These are phyloP conservation scores for Rhizodiscina lignyota DNA, from an alignment of 495 filamentous ascomycete species.

Conservation along the genomic window DNA sequence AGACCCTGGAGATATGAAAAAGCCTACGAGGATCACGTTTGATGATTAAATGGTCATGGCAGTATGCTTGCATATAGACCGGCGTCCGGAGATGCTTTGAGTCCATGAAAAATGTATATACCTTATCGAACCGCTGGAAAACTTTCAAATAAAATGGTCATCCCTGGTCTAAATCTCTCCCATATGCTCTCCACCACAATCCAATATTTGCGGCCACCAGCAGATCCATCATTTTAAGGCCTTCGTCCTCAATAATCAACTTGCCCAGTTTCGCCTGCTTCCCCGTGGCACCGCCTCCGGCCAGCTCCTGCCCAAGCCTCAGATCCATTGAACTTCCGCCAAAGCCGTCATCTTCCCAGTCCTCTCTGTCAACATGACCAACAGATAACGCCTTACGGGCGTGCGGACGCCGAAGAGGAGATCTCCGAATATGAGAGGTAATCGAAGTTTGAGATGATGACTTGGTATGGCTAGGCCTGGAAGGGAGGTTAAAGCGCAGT, in stretches of 20 bases:
- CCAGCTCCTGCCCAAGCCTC: slow-evolving; percentile 55
- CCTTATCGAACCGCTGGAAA: too few species aligned
- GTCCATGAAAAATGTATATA: too few species aligned
- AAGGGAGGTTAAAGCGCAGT: slow-evolving; percentile 71
- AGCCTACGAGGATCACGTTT: slow-evolving; percentile 85
- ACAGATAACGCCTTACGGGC: too few species aligned
- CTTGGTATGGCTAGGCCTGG: too few species aligned
- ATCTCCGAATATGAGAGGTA: slow-evolving; percentile 9
- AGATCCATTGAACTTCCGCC: too few species aligned
- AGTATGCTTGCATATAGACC: slow-evolving; percentile 2
- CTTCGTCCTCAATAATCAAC: slow-evolving; percentile 76
- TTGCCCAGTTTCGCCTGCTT: slow-evolving; percentile 88
- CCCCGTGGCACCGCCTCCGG: slow-evolving; percentile 68
- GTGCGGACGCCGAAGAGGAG: too few species aligned
- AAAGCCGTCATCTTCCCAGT: slow-evolving; percentile 13
- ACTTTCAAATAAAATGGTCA: too few species aligned
- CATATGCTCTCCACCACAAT: slow-evolving; percentile 87
- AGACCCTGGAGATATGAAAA: slow-evolving; percentile 56
- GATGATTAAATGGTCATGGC: slow-evolving; percentile 48
- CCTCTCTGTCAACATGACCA: too few species aligned
- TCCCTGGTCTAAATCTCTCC: too few species aligned
- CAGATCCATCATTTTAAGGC: slow-evolving; percentile 88
- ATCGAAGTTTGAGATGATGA: slow-evolving; percentile 5
- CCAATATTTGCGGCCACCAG: slow-evolving; percentile 81
- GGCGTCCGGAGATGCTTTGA: too few species aligned